Evolutionary conservation across 495 filamentous ascomycete genomes (phyloP), one percentile per base, ranked within the genome.

Genomic region (Lasiosphaeris hirsuta): DNA sequence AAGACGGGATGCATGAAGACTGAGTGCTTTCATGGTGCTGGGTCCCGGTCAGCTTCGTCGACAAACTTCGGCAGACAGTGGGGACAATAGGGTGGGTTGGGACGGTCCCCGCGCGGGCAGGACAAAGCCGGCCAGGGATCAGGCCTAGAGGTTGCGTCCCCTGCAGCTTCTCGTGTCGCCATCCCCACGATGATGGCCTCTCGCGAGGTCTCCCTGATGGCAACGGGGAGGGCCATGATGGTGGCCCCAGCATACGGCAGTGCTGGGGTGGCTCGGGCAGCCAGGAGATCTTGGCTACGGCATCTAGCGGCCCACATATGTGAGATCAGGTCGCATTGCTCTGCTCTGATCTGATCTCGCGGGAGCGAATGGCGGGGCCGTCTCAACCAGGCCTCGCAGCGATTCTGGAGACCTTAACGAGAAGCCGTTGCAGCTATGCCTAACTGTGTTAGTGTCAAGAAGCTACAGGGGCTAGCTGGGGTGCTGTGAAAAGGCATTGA

Each of bases 81-180:
- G 23, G 30, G 45, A 49, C 54, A 35, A 46, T 56, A 36, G 39
- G 44, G 58, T 48, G 50, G 53, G 33, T 48, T 42, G 61, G 54
- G 54, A 54, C 39, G 55, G 40, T 57, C 42, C 52, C 64, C 62
- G 56, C 58, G 41, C 64, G 64, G 64, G 35, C 56, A 45, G 42
- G 15, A 48, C 13, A 57, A 37, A 67, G 59, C 62, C 62, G 62
- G 51, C 49, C 64, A 67, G 54, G 64, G 59, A 59, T 54, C 58
- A 57, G 13, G 60, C 49, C 39, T 40, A 46, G 41, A 52, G 4
- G 46, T 11, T 23, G 37, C n/a, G 34, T 15, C 51, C 58, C 51
- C 45, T 51, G 58, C 53, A 56, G 39, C 44, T 47, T 10, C 18
- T 47, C 23, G 44, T 47, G 44, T 18, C 44, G 44, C 44, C 44